These are phyloP conservation scores for Geoglossum glabrum DNA, from an alignment of 495 filamentous ascomycete genomes.

Conservation along the genomic window DNA sequence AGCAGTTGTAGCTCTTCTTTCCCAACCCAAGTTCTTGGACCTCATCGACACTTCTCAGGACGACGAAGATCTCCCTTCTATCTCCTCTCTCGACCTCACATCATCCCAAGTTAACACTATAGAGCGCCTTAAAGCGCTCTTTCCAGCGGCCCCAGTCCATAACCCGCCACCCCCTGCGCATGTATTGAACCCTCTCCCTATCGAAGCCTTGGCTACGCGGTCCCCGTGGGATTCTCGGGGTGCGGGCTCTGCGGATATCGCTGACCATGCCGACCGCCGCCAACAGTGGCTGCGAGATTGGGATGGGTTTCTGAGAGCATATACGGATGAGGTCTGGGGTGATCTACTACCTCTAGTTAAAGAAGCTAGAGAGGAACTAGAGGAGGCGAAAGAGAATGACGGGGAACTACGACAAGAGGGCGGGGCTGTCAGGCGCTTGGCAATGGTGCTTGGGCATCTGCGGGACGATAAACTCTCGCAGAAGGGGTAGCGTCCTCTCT, in stretches of 20 bases:
- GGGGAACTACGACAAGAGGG: conserved; percentile 2
- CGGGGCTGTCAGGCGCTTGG: not conserved
- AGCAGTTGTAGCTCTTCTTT: not conserved
- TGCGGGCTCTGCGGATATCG: not conserved
- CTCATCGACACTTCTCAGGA: not conserved
- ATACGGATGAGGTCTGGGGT: conserved; percentile 67
- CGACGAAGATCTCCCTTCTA: not conserved
- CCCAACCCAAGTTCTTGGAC: not conserved
- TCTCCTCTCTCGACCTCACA: not conserved
- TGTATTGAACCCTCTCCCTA: not conserved
- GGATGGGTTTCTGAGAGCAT: conserved; percentile 41
- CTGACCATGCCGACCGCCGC: not conserved
- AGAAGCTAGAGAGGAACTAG: conserved; percentile 40
- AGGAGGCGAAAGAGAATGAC: conserved; percentile 13
- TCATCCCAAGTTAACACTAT: not conserved
- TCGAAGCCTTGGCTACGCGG: not conserved
- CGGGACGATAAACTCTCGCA: not conserved
- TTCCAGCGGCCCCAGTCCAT: not conserved
- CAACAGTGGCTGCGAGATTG: conserved; percentile 27
- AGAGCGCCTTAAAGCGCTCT: not conserved
- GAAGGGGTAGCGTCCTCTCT: not conserved
- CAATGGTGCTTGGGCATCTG: not conserved
- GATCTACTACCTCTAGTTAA: conserved; percentile 40
- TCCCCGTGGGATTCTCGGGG: not conserved
- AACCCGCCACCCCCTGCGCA: not conserved